A percentile compares a stretch with the other conserved stretches of the same genome.
Evolutionary conservation across 352 stramenopile species (phyloP).

Genomic region (Thraustochytrium sp.): DNA sequence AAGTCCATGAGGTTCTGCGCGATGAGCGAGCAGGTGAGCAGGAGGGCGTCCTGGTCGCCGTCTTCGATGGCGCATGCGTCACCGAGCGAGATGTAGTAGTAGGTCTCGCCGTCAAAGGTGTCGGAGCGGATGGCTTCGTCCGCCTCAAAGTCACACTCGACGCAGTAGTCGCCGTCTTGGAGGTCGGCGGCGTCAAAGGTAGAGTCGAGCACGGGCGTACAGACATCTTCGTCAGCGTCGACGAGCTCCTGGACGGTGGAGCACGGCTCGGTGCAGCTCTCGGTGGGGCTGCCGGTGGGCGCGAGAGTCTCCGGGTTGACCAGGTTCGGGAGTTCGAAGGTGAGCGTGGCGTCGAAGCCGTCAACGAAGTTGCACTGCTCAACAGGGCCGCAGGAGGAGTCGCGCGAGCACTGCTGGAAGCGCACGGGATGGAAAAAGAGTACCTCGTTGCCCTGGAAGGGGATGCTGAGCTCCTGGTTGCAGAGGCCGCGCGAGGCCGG

Average conservation of each 20-base stretch:
- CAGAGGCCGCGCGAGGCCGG: not conserved
- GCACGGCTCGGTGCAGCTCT: not conserved
- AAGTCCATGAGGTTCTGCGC: too few species aligned
- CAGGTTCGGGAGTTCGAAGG: not conserved
- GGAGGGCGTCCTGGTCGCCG: not conserved
- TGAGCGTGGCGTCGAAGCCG: not conserved
- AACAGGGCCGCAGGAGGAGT: not conserved
- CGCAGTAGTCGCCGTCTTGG: not conserved
- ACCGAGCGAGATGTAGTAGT: not conserved
- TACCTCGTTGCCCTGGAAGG: not conserved
- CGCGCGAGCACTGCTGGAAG: constrained; percentile 10
- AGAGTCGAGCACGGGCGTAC: not conserved
- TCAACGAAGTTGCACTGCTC: not conserved
- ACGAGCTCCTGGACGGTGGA: not conserved
- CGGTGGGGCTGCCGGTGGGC: not conserved
- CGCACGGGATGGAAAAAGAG: constrained; percentile 13
- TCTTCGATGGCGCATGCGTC: not conserved
- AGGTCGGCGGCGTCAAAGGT: not conserved
- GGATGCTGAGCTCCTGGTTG: not conserved
- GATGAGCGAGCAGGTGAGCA: not conserved
- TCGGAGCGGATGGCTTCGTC: not conserved
- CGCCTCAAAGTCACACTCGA: not conserved
- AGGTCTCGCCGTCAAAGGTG: not conserved
- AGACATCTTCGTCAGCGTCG: not conserved
- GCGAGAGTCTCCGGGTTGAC: not conserved